Evolutionary conservation across 2,329 filamentous ascomycete genomes (phyloP).

Genomic region (Acarospora socialis): DNA sequence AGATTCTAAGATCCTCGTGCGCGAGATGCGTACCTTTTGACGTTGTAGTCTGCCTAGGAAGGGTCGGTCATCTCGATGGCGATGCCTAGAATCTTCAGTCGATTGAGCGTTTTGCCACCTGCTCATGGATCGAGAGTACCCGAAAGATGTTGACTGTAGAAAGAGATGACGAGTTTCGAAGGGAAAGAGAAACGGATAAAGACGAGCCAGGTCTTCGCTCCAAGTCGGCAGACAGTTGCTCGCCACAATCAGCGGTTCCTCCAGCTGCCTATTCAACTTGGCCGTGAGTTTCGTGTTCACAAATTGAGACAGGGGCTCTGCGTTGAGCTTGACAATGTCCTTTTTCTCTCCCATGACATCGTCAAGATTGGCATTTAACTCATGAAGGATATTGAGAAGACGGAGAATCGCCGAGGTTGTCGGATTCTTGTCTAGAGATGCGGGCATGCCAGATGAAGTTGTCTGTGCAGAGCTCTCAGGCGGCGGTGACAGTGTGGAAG

Average conservation of each 20-base stretch:
- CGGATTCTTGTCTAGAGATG: slow-evolving; percentile 69
- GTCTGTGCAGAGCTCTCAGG: slow-evolving; percentile 37
- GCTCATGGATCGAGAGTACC: slow-evolving; percentile 92
- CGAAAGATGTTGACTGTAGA: slow-evolving; percentile 93
- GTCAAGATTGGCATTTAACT: slow-evolving; percentile 83
- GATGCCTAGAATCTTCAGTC: slow-evolving; percentile 66
- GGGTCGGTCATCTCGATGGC: slow-evolving; percentile 73
- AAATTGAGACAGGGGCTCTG: slow-evolving; percentile 81
- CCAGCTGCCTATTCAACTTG: slow-evolving; percentile 90
- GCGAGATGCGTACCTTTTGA: slow-evolving; percentile 95
- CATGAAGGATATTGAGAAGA: slow-evolving; percentile 78
- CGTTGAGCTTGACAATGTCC: slow-evolving; percentile 53
- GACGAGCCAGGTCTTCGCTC: slow-evolving; percentile 85
- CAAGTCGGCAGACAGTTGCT: slow-evolving; percentile 91
- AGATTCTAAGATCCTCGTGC: slow-evolving; percentile 87
- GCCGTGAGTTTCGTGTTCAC: slow-evolving; percentile 98
- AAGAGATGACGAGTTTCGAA: slow-evolving; percentile 97
- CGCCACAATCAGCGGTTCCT: slow-evolving; percentile 91
- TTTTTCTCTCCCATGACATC: slow-evolving; percentile 74
- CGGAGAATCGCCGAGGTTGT: slow-evolving; percentile 77
- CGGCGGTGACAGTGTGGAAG: slow-evolving; percentile 38
- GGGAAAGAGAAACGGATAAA: slow-evolving; percentile 94
- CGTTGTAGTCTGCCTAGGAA: slow-evolving; percentile 84
- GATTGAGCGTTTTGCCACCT: slow-evolving; percentile 90
- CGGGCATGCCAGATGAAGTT: slow-evolving; percentile 50